Conservation (phyloP, 345 rosid genomes). For the Syzygium oleosum region DNA sequence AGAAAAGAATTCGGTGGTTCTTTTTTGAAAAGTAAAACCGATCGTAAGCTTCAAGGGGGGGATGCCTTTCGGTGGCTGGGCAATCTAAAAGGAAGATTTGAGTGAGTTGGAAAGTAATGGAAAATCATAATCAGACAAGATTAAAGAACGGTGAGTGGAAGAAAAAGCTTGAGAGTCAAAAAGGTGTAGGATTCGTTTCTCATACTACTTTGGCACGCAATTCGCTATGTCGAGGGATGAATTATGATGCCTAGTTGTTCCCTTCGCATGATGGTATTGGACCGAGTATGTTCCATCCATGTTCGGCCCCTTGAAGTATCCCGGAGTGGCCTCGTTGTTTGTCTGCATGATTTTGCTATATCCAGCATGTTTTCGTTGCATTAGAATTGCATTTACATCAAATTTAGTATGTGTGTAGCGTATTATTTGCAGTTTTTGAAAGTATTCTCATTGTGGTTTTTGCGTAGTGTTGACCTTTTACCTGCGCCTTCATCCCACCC, state of each 20-base stretch:
- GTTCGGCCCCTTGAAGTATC: not conserved
- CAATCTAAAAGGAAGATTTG: not conserved
- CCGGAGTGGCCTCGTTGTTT: not conserved
- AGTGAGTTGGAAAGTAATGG: not conserved
- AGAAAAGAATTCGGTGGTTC: not conserved
- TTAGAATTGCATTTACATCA: not conserved
- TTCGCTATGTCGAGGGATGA: accelerated
- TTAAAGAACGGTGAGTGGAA: not conserved
- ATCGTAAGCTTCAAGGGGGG: not conserved
- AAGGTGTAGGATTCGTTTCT: accelerated
- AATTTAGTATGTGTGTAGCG: not conserved
- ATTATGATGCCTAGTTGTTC: no score
- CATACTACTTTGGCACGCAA: accelerated
- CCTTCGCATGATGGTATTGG: no score
- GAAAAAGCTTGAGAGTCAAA: not conserved
- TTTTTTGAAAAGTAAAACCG: not conserved
- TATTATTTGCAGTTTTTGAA: not conserved
- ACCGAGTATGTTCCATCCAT: not conserved
- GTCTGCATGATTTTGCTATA: not conserved
- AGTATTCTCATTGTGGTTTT: no score
- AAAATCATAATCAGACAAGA: not conserved
- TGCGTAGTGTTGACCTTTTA: not conserved
- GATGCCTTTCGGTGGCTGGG: not conserved
- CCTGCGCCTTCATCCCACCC: not conserved
- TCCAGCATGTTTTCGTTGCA: not conserved